Percentiles rank a stretch among this genome's conserved stretches.
Evolutionary conservation across 176 grass and related monocot species (phyloP).

Genomic region (Microstegium vimineum): DNA sequence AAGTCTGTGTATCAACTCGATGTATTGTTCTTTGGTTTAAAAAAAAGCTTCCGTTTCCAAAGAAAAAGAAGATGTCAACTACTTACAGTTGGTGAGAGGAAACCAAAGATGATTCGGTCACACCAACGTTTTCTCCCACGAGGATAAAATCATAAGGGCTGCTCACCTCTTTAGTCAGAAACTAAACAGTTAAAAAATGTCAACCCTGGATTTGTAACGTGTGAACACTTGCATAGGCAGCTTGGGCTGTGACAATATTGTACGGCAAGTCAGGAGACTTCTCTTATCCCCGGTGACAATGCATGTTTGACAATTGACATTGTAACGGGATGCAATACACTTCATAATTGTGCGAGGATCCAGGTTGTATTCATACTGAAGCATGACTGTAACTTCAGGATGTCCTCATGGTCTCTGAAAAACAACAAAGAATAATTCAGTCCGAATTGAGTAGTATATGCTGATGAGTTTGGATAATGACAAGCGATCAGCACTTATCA

Average conservation of each 20-base stretch:
- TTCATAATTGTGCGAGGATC: background rate
- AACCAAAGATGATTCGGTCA: conserved; percentile 32
- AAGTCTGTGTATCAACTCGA: too few relatives aligned
- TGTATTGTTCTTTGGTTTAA: too few relatives aligned
- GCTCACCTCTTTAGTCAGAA: conserved; percentile 13
- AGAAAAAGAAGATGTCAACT: too few relatives aligned
- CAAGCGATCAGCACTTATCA: background rate
- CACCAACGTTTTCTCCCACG: background rate
- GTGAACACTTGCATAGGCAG: conserved; percentile 37
- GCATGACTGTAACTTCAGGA: background rate
- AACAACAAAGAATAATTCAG: conserved; percentile 2
- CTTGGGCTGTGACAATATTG: conserved; percentile 34
- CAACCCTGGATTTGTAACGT: conserved; percentile 7
- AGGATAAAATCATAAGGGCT: conserved; percentile 8
- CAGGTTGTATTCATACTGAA: conserved; percentile 31
- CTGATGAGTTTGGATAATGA: conserved; percentile 9
- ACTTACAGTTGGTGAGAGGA: conserved; percentile 22
- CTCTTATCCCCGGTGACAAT: conserved; percentile 20
- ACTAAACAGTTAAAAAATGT: conserved; percentile 7
- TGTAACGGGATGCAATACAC: conserved; percentile 19
- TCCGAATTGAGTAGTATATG: background rate
- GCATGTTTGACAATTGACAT: conserved; percentile 53
- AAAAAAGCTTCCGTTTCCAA: too few relatives aligned
- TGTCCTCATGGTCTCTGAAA: background rate
- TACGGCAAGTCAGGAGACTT: conserved; percentile 19